These are phyloP conservation scores for Nemania sp. DNA, from an alignment of 2,329 filamentous ascomycete genomes.

Conservation along the genomic window DNA sequence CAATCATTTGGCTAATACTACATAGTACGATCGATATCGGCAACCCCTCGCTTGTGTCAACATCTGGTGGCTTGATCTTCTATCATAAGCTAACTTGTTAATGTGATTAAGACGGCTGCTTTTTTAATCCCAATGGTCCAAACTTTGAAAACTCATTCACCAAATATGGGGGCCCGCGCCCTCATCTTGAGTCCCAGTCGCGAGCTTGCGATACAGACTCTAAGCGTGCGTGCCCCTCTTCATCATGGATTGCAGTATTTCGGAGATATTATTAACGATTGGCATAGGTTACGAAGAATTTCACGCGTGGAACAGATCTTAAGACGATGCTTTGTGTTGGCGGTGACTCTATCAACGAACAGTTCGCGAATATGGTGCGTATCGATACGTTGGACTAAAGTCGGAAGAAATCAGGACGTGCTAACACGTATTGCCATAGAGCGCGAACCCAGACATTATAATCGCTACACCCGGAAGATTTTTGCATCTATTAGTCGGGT, in stretches of 20 bases:
- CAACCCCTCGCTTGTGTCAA: background rate
- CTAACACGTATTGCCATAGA: conserved; percentile 67
- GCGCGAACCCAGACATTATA: conserved; percentile 92
- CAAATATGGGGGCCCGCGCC: conserved; percentile 81
- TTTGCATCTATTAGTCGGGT: conserved; percentile 34
- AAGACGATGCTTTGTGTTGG: conserved; percentile 87
- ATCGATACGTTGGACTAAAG: background rate
- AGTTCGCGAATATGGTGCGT: conserved; percentile 28
- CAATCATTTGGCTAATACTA: background rate
- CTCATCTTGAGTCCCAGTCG: conserved; percentile 90
- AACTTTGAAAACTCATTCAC: conserved; percentile 84
- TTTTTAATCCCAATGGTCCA: conserved; percentile 99
- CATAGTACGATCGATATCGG: conserved; percentile 9
- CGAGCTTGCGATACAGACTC: conserved; percentile 81
- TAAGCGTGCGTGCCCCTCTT: conserved; percentile 16
- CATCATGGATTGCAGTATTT: too few relatives aligned
- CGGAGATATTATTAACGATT: conserved; percentile 53
- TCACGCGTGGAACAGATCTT: conserved; percentile 87
- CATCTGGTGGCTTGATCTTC: background rate
- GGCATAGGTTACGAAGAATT: conserved; percentile 93
- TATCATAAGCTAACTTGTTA: background rate
- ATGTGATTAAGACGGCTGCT: conserved; percentile 68
- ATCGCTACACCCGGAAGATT: conserved; percentile 97
- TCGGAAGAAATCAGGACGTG: background rate
- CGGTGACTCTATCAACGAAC: conserved; percentile 63